A percentile compares a stretch with the other conserved stretches of the same genome.
Evolutionary conservation across 2,329 filamentous ascomycete genomes (phyloP).

Genomic region (Intubia oerlemansii): DNA sequence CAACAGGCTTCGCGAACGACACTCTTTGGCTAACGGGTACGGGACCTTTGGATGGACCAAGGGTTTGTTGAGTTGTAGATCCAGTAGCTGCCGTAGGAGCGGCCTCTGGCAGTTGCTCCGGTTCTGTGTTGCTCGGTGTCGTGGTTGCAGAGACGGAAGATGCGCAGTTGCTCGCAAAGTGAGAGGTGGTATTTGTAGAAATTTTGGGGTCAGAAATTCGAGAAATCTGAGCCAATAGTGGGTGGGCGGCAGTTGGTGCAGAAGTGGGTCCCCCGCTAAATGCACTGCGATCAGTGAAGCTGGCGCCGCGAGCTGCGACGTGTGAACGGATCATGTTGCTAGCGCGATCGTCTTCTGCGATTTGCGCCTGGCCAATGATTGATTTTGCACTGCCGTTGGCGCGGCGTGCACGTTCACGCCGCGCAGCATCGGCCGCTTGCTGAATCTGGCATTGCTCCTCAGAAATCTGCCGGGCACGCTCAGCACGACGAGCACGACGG

Average conservation of each 20-base stretch:
- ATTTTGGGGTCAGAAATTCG: too few relatives aligned
- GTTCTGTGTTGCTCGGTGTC: too few relatives aligned
- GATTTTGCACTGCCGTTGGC: not conserved
- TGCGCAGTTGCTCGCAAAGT: too few relatives aligned
- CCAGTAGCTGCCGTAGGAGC: not conserved
- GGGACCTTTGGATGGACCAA: not conserved
- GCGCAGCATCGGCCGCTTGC: slow-evolving; percentile 5
- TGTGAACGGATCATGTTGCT: too few relatives aligned
- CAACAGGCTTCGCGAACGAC: not conserved
- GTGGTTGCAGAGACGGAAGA: too few relatives aligned
- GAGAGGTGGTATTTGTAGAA: too few relatives aligned
- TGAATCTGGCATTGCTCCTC: slow-evolving; percentile 6
- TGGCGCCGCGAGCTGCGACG: too few relatives aligned
- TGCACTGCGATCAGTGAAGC: not conserved
- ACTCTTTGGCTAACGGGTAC: too few relatives aligned
- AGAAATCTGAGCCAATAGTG: too few relatives aligned
- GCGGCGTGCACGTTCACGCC: slow-evolving; percentile 2
- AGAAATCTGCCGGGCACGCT: slow-evolving; percentile 7
- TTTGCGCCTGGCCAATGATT: too few relatives aligned
- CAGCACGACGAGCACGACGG: slow-evolving; percentile 7
- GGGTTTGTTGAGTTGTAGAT: not conserved
- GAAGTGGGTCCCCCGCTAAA: not conserved
- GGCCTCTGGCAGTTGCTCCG: too few relatives aligned
- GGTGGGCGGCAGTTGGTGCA: not conserved
- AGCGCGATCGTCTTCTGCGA: not conserved